Percentiles rank a stretch among this genome's conserved stretches.
phyloP scores from a whole-genome alignment of 2,329 filamentous ascomycete genomes.

The Paraphoma chrysanthemicola region DNA sequence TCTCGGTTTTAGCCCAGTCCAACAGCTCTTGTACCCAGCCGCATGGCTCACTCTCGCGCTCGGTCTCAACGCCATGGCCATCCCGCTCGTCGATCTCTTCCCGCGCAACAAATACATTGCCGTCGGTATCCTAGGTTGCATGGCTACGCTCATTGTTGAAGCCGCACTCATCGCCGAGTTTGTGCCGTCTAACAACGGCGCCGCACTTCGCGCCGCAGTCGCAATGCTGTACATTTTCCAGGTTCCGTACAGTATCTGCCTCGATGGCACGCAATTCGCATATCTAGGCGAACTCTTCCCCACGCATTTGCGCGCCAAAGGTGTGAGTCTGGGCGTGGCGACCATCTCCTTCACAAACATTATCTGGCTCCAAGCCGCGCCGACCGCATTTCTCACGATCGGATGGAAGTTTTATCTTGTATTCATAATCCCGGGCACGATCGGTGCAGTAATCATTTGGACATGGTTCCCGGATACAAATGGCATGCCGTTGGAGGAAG shows the following conservation, averaged over 20 bases:
- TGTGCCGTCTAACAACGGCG: slow-evolving; percentile 27
- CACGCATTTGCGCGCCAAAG: slow-evolving; percentile 55
- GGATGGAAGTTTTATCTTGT: slow-evolving; percentile 34
- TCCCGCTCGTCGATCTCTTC: slow-evolving; percentile 31
- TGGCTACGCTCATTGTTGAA: slow-evolving; percentile 51
- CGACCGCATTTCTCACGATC: slow-evolving; percentile 27
- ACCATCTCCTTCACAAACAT: slow-evolving; percentile 33
- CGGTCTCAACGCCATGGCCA: slow-evolving; percentile 6
- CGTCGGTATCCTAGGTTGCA: slow-evolving; percentile 26
- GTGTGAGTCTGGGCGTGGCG: slow-evolving; percentile 38
- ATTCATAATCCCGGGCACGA: slow-evolving; percentile 25
- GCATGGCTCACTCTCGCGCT: not conserved
- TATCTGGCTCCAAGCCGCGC: slow-evolving; percentile 64
- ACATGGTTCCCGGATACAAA: slow-evolving; percentile 63
- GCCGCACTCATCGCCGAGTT: slow-evolving; percentile 53
- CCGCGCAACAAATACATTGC: slow-evolving; percentile 24
- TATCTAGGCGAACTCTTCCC: slow-evolving; percentile 58
- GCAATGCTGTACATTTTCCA: slow-evolving; percentile 57
- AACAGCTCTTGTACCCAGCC: not conserved
- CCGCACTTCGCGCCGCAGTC: slow-evolving; percentile 52
- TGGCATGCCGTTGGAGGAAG: slow-evolving; percentile 61
- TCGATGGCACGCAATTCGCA: slow-evolving; percentile 60
- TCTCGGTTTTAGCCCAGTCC: slow-evolving; percentile 23
- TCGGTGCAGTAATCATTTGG: slow-evolving; percentile 56
- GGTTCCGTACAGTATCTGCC: slow-evolving; percentile 59